Base-by-base conservation (phyloP, 2,329 filamentous ascomycete species). In the Neonectria magnoliae region DNA sequence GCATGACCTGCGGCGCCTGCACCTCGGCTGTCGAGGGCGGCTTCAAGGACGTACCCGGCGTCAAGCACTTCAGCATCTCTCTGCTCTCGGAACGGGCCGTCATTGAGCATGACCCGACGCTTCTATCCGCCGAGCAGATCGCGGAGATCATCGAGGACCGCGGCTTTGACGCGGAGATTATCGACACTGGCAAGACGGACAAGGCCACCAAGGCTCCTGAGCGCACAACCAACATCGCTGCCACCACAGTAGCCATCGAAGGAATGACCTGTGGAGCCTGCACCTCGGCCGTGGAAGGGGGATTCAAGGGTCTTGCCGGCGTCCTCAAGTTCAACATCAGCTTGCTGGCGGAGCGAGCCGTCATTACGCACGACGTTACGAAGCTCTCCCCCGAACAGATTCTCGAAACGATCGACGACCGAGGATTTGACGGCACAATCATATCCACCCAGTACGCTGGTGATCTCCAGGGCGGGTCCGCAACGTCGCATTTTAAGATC, bases 221-320 rank as follows among this genome's bases (percentile, higher is more conserved):
- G 65, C 73, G 77, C 65, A 76, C 76, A 62, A 78, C 82, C 67
- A 80, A 81, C 55, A 74, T 87, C 4, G 84, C 90, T 61, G 93
- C 89, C 1, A 98, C 94, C 0, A 98, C 94, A 0, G 86, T 99
- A 18, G 90, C 92, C 5, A 93, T 99, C 59, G 93, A 96, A 71
- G 96, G 96, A 55, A 99, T 99, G 96, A 99, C 96, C 1, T 98
- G 96, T 76, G 95, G 95, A 22, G 93, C 96, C 45, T 99, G 96
- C 79, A 98, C 96, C 0, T 95, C 95, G 1, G 94, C 95, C 6
- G 90, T 98, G 2, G 93, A 98, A 75, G 86, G 88, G 55, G 93
- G 92, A 4, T 96, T 99, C 80, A 88, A 89, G 70, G 88, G 87
- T 67, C 80, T 95, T 2, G 88, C 92, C 10, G 96, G 96, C 22